These are phyloP conservation scores for Citrullus amarus DNA, from an alignment of 306 rosid genomes.

Conservation along the genomic window DNA sequence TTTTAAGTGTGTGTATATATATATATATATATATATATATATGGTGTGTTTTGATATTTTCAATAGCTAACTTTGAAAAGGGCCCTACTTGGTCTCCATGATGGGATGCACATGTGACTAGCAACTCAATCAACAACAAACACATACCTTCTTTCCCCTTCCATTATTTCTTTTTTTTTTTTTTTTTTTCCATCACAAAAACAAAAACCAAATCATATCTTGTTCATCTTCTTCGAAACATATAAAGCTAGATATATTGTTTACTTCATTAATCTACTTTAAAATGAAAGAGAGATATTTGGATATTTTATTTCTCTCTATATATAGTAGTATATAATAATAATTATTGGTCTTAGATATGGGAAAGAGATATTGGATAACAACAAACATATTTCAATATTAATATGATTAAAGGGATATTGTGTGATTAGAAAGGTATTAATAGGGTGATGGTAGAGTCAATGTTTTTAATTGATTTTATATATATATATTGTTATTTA, in stretches of 20 bases:
- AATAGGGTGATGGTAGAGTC: no score
- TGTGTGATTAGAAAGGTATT: no score
- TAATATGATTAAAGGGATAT: neutral
- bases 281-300: neutral
- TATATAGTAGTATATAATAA: neutral
- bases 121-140: constrained; percentile 49
- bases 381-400: neutral
- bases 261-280: neutral
- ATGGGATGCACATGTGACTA: constrained; percentile 58
- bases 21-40: neutral
- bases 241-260: neutral
- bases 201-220: neutral
- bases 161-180: constrained; percentile 16
- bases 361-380: neutral
- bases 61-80: constrained; percentile 21
- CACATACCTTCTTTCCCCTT: constrained; percentile 16
- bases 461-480: no score
- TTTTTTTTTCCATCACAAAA: neutral
- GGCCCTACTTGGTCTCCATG: constrained; percentile 60
- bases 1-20: constrained; percentile 11
- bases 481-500: no score
- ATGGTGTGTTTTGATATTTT: neutral
- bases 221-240: neutral
- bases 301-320: neutral
- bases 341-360: neutral